Base-by-base conservation (phyloP, 768 basidiomycete genomes). In the Pleurotus citrinopileatus region DNA sequence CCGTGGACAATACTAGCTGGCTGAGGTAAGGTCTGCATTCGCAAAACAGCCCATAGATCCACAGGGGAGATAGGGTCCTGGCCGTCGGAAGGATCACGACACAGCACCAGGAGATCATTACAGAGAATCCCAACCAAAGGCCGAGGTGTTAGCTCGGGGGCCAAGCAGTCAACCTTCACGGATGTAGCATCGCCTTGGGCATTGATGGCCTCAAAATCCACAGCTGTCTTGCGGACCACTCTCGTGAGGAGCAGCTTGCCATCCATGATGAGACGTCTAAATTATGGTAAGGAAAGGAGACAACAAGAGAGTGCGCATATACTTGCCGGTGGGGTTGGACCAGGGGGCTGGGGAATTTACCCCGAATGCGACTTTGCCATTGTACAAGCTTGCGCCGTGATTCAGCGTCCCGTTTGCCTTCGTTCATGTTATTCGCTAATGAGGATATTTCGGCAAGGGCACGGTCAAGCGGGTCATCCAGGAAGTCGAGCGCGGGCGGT, bases 371-470 rank as follows among this genome's bases (percentile, higher is more conserved):
- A 29, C 85, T 64, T 70, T 94, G 93, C 91, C 91, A 94, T 63
- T 89, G 84, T 15, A 98, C 90, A 22, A 98, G 82, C 64, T 93
- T 91, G 42, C 87, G 81, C 19, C 97, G 80, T 1, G 91, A 94
- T 71, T 99, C 97, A 2, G 93, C 81, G 61, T 98, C 95, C 1
- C 97, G 84, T 68, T 98, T 98, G 58, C 94, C 93, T 72, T 99
- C 97, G 68, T 99, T 99, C 91, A 99, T 97, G 63, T 91, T 90
- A 46, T 84, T 91, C 2, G 97, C 94, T 46, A 98, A 71, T 10
- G 83, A 82, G 1, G 94, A 83, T 59, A 98, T 97, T 70, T 96
- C 92, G 17, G 83, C 75, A 40, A 97, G 70, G 4, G 95, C 95
- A 54, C 82, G 84, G 59, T 93, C 91, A 51, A 99, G 75, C 22